Evolutionary conservation across 768 basidiomycete genomes (phyloP).

Genomic region (Lactarius evosmus): DNA sequence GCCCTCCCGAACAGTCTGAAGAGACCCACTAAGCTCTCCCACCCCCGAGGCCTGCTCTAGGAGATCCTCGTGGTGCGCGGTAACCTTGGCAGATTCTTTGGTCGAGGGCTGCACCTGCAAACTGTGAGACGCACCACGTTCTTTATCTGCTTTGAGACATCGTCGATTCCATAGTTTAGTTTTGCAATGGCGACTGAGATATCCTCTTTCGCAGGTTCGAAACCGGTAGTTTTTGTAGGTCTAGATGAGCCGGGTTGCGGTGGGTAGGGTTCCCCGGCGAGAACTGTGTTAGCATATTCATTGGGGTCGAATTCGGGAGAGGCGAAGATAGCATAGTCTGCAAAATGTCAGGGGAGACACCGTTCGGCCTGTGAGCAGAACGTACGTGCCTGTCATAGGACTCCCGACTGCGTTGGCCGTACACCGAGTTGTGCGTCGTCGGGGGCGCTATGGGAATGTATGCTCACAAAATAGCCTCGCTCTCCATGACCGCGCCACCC

Average conservation of each 20-base stretch:
- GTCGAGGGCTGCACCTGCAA: background rate
- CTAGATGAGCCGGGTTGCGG: slow-evolving; percentile 35
- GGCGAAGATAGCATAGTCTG: slow-evolving; percentile 77
- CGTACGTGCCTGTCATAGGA: slow-evolving; percentile 27
- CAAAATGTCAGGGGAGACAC: slow-evolving; percentile 12
- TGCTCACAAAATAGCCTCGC: background rate
- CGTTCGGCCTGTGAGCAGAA: slow-evolving; percentile 3
- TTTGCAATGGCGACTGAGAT: slow-evolving; percentile 87
- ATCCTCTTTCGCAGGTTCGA: slow-evolving; percentile 74
- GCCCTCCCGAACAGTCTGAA: slow-evolving; percentile 63
- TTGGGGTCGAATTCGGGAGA: slow-evolving; percentile 76
- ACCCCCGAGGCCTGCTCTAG: slow-evolving; percentile 79
- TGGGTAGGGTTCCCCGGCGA: slow-evolving; percentile 80
- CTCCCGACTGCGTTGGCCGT: background rate
- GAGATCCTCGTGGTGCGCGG: slow-evolving; percentile 76
- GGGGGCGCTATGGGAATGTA: background rate
- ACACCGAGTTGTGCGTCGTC: background rate
- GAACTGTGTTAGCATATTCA: slow-evolving; percentile 86
- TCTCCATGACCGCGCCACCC: too few species aligned
- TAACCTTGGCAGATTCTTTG: slow-evolving; percentile 50
- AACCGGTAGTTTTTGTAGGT: slow-evolving; percentile 37
- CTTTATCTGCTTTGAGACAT: slow-evolving; percentile 88
- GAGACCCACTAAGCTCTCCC: slow-evolving; percentile 63
- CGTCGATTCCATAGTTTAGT: slow-evolving; percentile 83
- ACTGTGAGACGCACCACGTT: slow-evolving; percentile 53